These are phyloP conservation scores for Penicillium sp. DNA, from an alignment of 2,329 filamentous ascomycete species.

Conservation along the genomic window DNA sequence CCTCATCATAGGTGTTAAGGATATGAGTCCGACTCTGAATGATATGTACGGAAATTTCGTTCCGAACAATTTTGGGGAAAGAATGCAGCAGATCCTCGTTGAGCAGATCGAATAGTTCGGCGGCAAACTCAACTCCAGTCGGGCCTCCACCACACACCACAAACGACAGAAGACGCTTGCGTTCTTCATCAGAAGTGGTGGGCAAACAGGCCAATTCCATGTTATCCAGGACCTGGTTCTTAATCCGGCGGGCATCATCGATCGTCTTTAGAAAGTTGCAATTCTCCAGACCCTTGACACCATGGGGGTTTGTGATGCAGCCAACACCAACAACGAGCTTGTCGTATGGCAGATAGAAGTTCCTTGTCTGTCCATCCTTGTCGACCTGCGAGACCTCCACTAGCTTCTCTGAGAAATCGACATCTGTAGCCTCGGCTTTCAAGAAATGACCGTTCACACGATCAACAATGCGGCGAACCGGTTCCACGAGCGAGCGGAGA, in stretches of 20 bases:
- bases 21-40: conserved; percentile 96
- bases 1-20: conserved; percentile 96
- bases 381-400: conserved; percentile 80
- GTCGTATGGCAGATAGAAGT: conserved; percentile 96
- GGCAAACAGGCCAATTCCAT: conserved; percentile 90
- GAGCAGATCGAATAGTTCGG: conserved; percentile 90
- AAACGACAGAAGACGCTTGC: conserved; percentile 84
- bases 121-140: conserved; percentile 96
- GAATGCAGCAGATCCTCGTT: conserved; percentile 86
- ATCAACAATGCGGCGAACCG: conserved; percentile 79
- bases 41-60: conserved; percentile 95
- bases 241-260: conserved; percentile 83
- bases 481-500: conserved; percentile 86
- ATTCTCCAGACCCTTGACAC: conserved; percentile 90
- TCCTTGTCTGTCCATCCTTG: conserved; percentile 66
- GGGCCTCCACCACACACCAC: conserved; percentile 95
- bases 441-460: conserved; percentile 85
- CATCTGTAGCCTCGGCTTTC: conserved; percentile 79
- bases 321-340: conserved; percentile 92
- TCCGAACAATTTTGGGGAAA: conserved; percentile 88
- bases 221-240: conserved; percentile 85
- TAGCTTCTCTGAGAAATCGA: conserved; percentile 88
- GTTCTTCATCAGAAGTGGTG: conserved; percentile 84
- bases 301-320: conserved; percentile 90
- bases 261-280: conserved; percentile 96